Evolutionary conservation across 2,329 filamentous ascomycete species (phyloP), one percentile per base, ranked within the genome.

Genomic region (Canariomyces notabilis): DNA sequence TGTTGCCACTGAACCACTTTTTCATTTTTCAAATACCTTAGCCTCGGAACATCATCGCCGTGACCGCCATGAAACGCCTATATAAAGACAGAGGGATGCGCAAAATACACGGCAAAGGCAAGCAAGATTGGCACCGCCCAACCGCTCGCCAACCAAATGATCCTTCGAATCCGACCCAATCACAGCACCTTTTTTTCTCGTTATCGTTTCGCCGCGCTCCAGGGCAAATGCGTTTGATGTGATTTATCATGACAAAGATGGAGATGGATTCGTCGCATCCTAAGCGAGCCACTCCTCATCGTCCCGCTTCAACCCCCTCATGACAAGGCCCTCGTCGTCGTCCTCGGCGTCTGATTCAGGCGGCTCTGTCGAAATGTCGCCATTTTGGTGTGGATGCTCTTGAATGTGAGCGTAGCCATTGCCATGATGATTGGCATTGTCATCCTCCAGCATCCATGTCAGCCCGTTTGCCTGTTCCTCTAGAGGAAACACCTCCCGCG

Each of bases 391-490:
- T 2, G 34, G 19, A 36, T 51, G 41, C 16, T 38, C 37, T 21
- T 50, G 42, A 20, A 34, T 29, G 48, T 51, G 46, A 15, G 37
- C 46, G 31, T 48, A 39, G 29, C 47, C 38, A 26, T 53, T 51
- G 3, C 51, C 54, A 15, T 31, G 62, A 7, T 23, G 58, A 20
- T 65, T 59, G 51, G 15, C 54, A 58, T 52, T 61, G 62, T 39
- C 74, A 9, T 75, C 75, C 4, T 77, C 74, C 35, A 76, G 62
- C 91, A 96, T 97, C 93, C 93, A 98, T 14, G 85, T 88, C 61
- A 93, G 70, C 5, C 91, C 91, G 63, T 97, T 97, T 23, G 89
- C 89, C 57, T 90, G 85, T 68, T 98, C 93, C 66, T 98, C 93
- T 11, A 96, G 77, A 0, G 89, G 88, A 59, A 97, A 97, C 21